Conservation (phyloP, 495 filamentous ascomycete species). For the Hypomontagnella monticulosa region DNA sequence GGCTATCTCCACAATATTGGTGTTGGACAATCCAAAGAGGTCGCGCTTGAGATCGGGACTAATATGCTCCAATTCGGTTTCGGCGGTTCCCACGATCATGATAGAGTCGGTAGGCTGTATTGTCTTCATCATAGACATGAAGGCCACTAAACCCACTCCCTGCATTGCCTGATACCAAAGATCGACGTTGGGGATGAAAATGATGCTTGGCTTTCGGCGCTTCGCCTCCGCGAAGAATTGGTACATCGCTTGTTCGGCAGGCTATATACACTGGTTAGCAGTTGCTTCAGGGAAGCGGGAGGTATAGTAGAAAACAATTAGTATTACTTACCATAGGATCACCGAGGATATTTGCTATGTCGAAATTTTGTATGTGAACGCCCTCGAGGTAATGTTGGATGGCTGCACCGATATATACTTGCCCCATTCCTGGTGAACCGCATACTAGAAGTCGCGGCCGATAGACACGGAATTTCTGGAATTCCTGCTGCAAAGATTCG, state of each 20-base stretch:
- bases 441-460: conserved; percentile 84
- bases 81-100: conserved; percentile 82
- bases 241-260: conserved; percentile 85
- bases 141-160: conserved; percentile 73
- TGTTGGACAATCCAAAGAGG: conserved; percentile 84
- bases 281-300: neutral
- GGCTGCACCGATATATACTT: conserved; percentile 88
- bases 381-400: conserved; percentile 90
- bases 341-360: conserved; percentile 79
- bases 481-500: conserved; percentile 88
- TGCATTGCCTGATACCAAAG: conserved; percentile 73
- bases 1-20: conserved; percentile 73
- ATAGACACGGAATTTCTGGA: conserved; percentile 88
- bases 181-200: conserved; percentile 91
- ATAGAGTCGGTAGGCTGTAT: conserved; percentile 89
- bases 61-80: conserved; percentile 66
- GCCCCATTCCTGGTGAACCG: conserved; percentile 87
- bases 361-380: conserved; percentile 94
- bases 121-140: conserved; percentile 77
- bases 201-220: conserved; percentile 93
- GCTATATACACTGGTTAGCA: conserved; percentile 58
- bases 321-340: conserved; percentile 60
- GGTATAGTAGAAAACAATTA: too few species aligned
- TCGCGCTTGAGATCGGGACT: conserved; percentile 69
- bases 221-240: conserved; percentile 91